Evolutionary conservation across 1,284 basidiomycete genomes (phyloP).

Genomic region (Jaminaea rosea): DNA sequence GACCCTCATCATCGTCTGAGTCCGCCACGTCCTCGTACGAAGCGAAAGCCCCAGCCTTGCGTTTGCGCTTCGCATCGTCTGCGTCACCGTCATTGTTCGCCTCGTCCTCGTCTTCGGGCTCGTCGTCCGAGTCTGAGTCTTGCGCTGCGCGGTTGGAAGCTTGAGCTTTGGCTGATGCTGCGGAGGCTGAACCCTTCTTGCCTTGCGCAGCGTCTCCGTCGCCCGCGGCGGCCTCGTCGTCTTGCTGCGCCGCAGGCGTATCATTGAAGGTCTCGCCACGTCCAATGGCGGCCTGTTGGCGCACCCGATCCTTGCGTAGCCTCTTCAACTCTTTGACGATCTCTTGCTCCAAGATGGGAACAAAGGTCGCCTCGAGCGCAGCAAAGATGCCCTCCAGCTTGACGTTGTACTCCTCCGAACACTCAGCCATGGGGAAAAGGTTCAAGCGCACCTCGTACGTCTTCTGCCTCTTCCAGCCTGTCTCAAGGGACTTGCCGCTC

Average conservation of each 20-base stretch:
- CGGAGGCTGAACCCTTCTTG: not conserved
- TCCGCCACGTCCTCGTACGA: constrained; percentile 59
- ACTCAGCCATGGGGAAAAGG: constrained; percentile 82
- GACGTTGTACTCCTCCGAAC: constrained; percentile 74
- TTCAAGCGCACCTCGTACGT: constrained; percentile 72
- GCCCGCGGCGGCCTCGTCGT: constrained; percentile 57
- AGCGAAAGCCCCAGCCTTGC: constrained; percentile 60
- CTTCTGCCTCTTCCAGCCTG: constrained; percentile 58
- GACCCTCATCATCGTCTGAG: constrained; percentile 9
- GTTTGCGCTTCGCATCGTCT: constrained; percentile 58
- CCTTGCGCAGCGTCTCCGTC: constrained; percentile 5
- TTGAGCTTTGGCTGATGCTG: not conserved
- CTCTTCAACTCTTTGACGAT: constrained; percentile 78
- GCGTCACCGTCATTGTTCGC: constrained; percentile 78
- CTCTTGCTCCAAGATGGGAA: constrained; percentile 74
- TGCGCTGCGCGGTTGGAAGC: constrained; percentile 15
- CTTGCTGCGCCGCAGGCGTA: constrained; percentile 47
- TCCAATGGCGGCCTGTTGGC: constrained; percentile 72
- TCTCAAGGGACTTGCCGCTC: constrained; percentile 57
- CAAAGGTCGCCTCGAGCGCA: constrained; percentile 68
- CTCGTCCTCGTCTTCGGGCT: constrained; percentile 43
- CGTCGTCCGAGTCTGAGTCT: constrained; percentile 32
- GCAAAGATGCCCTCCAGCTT: constrained; percentile 65
- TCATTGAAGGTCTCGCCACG: constrained; percentile 56
- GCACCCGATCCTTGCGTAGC: constrained; percentile 68